Evolutionary conservation across 345 rosid species (phyloP).

Genomic region (Odontarrhena argentea): DNA sequence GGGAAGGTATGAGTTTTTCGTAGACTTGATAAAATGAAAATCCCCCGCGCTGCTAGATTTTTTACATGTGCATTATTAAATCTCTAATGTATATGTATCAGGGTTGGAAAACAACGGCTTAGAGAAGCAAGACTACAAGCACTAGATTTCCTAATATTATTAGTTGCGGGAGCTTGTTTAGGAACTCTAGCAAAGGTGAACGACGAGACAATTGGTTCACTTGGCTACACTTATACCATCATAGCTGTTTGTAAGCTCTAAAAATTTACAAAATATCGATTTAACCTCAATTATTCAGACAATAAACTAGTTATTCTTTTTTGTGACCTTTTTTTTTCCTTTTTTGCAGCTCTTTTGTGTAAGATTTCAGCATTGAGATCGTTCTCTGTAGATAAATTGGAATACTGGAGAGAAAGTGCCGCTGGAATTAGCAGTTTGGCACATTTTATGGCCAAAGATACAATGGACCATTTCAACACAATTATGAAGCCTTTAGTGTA

Average conservation of each 20-base stretch:
- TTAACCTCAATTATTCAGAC: neutral
- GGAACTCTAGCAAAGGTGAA: conserved; percentile 81
- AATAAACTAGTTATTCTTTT: neutral
- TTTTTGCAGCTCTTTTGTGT: conserved; percentile 72
- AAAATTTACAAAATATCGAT: neutral
- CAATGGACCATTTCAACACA: conserved; percentile 70
- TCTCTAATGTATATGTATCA: conserved; percentile 35
- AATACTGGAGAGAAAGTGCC: conserved; percentile 75
- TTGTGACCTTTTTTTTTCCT: neutral
- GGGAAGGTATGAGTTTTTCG: conserved; percentile 56
- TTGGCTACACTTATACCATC: conserved; percentile 78
- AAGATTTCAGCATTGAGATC: conserved; percentile 81
- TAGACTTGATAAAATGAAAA: neutral
- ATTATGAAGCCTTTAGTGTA: conserved; percentile 77
- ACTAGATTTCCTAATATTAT: conserved; percentile 66
- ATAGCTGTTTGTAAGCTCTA: conserved; percentile 80
- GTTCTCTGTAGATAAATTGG: conserved; percentile 70
- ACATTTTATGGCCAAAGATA: conserved; percentile 80
- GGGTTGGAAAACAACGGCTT: conserved; percentile 80
- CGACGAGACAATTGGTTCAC: conserved; percentile 73
- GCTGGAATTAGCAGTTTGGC: conserved; percentile 84
- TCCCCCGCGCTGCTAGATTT: neutral
- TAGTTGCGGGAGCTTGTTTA: conserved; percentile 87
- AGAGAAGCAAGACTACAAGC: conserved; percentile 78
- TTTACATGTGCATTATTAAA: neutral